Base-by-base conservation (phyloP, 2,329 filamentous ascomycete genomes). In the Talaromyces atroroseus region DNA sequence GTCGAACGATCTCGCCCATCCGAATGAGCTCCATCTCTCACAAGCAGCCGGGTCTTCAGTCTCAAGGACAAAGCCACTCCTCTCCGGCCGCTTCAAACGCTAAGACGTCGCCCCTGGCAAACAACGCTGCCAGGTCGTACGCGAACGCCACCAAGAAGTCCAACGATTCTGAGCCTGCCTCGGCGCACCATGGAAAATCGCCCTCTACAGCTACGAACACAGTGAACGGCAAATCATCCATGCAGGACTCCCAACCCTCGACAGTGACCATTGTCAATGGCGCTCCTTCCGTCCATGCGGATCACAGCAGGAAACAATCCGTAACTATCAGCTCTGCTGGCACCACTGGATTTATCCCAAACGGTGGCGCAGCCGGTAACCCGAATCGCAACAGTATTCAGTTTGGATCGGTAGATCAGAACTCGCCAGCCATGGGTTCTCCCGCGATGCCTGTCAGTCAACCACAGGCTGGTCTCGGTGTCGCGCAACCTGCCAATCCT, bases 281-380 rank as follows among this genome's bases (percentile, higher is more conserved):
- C 66, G 76, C 70, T 62, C 72, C 73, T 58, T 70, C 72, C 42
- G 67, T 71, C 63, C 74, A 80, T 54, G 79, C 47, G 24, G 86
- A 90, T 65, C 92, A 97, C 78, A 82, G 80, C 69, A 85, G 90
- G 71, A 96, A 95, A 77, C 85, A 86, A 62, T 96, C 92, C 18
- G 88, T 96, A 67, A 95, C 92, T 67, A 96, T 96, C 79, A 91
- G 84, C 72, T 87, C 90, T 65, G 88, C 89, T 69, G 89, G 88
- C 64, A 83, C 89, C 56, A 88, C 82, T 64, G 86, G 86, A 68
- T 89, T 85, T 71, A 83, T 86, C 59, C 81, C 87, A 65, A 95
- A 95, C 79, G 90, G 90, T 65, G 88, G 84, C 56, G 80, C 82
- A 56, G 82, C 84, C 42, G 78, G 64, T 49, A 64, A 69, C 42